Conservation (phyloP, 345 rosid species). For the Corchorus capsularis region DNA sequence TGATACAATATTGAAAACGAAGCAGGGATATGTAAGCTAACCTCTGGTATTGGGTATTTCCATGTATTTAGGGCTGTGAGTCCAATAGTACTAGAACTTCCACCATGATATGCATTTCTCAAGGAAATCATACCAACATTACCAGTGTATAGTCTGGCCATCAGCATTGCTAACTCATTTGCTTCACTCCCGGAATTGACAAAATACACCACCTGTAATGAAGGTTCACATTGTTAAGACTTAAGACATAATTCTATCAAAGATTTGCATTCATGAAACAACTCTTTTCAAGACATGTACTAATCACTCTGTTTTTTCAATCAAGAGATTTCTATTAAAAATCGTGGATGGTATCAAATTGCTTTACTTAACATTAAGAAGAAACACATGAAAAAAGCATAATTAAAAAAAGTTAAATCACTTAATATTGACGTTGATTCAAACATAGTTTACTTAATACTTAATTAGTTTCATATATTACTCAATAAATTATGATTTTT, state of each 20-base stretch:
- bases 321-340: not conserved
- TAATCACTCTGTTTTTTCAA: not conserved
- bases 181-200: conserved; percentile 96
- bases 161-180: conserved; percentile 89
- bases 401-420: no score
- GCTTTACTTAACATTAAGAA: not conserved
- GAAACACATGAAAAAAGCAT: not conserved
- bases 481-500: conserved; percentile 12
- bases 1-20: not conserved
- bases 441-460: no score
- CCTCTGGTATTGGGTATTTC: conserved; percentile 97
- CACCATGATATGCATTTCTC: conserved; percentile 97
- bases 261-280: not conserved
- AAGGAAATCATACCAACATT: conserved; percentile 87
- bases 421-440: no score
- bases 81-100: conserved; percentile 88
- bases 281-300: not conserved
- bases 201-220: conserved; percentile 84
- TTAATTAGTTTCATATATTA: no score
- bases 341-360: not conserved
- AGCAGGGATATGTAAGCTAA: conserved; percentile 10
- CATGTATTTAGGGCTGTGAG: conserved; percentile 87
- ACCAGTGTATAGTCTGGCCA: conserved; percentile 87
- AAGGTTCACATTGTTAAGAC: not conserved
- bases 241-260: not conserved